A percentile compares a stretch with the other conserved stretches of the same genome.
These are phyloP conservation scores for Marasmius tenuissimus DNA, from an alignment of 1,284 basidiomycete species.

Conservation along the genomic window DNA sequence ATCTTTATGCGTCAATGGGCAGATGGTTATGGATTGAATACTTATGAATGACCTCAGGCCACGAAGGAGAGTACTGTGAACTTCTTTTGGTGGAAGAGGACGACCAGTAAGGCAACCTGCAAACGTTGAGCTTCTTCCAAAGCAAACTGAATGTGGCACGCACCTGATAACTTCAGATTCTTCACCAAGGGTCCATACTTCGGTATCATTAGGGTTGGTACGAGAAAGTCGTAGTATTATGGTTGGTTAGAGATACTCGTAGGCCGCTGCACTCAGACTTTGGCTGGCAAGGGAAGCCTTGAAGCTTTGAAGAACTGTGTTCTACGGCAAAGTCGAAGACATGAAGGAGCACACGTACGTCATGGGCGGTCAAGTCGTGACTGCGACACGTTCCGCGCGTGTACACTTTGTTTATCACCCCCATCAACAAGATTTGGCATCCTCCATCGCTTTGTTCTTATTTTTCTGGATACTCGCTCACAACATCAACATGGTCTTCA, in stretches of 20 bases:
- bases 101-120: not conserved
- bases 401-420: not conserved
- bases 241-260: not conserved
- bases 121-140: not conserved
- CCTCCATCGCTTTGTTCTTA: conserved; percentile 67
- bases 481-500: conserved; percentile 81
- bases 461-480: conserved; percentile 85
- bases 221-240: too few species aligned
- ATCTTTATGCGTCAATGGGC: not conserved
- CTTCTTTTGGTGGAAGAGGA: not conserved
- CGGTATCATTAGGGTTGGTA: too few species aligned
- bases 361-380: not conserved
- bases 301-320: conserved; percentile 1
- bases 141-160: not conserved
- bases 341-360: not conserved
- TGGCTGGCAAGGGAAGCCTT: conserved; percentile 5
- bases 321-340: not conserved
- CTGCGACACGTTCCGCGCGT: not conserved
- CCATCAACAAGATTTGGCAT: conserved; percentile 45
- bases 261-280: conserved; percentile 3
- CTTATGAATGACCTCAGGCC: not conserved
- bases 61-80: not conserved
- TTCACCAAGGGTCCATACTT: not conserved
- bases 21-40: not conserved
- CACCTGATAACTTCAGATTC: not conserved